Evolutionary conservation across 2,329 filamentous ascomycete genomes (phyloP).

Genomic region (Colletotrichum liaoningense): DNA sequence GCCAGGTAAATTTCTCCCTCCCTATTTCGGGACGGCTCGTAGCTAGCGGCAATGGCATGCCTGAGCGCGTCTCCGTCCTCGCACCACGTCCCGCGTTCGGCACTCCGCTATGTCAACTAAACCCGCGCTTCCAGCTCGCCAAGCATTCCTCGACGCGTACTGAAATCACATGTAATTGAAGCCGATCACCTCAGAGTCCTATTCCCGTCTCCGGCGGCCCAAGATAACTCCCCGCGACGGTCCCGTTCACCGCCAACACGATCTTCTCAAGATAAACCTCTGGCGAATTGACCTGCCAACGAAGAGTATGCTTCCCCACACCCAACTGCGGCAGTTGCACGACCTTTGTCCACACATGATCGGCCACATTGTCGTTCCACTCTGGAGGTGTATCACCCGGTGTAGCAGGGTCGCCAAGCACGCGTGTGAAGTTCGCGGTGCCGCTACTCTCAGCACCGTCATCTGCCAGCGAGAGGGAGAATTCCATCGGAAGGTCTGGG

Average conservation of each 20-base stretch:
- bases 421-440: constrained; percentile 41
- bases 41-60: background rate
- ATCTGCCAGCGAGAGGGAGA: constrained; percentile 54
- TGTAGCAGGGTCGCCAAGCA: constrained; percentile 53
- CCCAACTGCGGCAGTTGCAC: constrained; percentile 28
- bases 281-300: constrained; percentile 43
- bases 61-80: background rate
- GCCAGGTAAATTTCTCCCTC: background rate
- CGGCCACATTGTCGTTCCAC: constrained; percentile 58
- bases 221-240: constrained; percentile 42
- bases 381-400: constrained; percentile 55
- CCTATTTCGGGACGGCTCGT: background rate
- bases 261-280: constrained; percentile 49
- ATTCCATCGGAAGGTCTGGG: constrained; percentile 57
- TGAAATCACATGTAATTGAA: background rate
- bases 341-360: constrained; percentile 58
- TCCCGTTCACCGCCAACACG: constrained; percentile 39
- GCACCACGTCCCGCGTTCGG: background rate
- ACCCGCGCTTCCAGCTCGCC: too few relatives aligned
- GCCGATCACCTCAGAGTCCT: background rate
- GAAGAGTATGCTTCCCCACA: constrained; percentile 41
- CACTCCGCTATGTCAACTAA: background rate
- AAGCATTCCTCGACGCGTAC: background rate
- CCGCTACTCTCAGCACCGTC: constrained; percentile 43
- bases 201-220: constrained; percentile 43